Evolutionary conservation across 163 green algal genomes (phyloP).

Genomic region (Chlamydomonas reinhardtii): DNA sequence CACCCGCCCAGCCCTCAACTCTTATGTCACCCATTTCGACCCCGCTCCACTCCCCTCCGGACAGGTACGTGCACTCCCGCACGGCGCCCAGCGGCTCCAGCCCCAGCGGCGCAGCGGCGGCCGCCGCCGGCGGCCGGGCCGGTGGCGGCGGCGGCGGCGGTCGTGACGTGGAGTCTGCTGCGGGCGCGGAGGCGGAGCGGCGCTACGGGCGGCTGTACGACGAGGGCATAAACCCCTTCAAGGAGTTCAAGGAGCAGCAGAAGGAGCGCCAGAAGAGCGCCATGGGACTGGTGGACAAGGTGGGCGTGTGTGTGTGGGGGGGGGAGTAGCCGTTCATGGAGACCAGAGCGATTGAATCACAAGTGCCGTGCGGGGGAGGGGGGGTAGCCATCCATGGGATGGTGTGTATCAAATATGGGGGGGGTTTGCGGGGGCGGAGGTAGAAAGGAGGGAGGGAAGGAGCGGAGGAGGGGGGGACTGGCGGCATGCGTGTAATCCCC

Average conservation of each 20-base stretch:
- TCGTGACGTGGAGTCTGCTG: slow-evolving; percentile 54
- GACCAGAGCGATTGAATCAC: too few species aligned
- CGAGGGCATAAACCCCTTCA: slow-evolving; percentile 88
- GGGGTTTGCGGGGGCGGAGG: too few species aligned
- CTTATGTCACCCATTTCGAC: too few species aligned
- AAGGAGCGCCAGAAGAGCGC: slow-evolving; percentile 64
- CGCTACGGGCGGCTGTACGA: slow-evolving; percentile 87
- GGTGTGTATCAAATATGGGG: too few species aligned
- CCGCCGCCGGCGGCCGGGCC: background rate
- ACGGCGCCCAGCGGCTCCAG: background rate
- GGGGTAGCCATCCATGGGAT: too few species aligned
- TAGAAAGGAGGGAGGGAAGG: too few species aligned
- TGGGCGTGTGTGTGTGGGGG: background rate
- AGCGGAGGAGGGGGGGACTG: too few species aligned
- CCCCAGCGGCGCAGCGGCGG: too few species aligned
- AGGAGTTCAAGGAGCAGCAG: slow-evolving; percentile 81
- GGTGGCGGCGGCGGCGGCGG: slow-evolving; percentile 3
- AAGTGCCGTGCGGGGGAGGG: too few species aligned
- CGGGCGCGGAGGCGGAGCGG: slow-evolving; percentile 72
- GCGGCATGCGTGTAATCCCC: too few species aligned
- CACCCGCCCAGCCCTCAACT: too few species aligned
- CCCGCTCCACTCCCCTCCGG: too few species aligned
- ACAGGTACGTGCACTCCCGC: slow-evolving; percentile 64
- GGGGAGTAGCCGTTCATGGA: slow-evolving; percentile 31
- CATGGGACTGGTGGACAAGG: slow-evolving; percentile 68